phyloP scores from a whole-genome alignment of 2,329 filamentous ascomycete genomes.

The Cercospora janseana region DNA sequence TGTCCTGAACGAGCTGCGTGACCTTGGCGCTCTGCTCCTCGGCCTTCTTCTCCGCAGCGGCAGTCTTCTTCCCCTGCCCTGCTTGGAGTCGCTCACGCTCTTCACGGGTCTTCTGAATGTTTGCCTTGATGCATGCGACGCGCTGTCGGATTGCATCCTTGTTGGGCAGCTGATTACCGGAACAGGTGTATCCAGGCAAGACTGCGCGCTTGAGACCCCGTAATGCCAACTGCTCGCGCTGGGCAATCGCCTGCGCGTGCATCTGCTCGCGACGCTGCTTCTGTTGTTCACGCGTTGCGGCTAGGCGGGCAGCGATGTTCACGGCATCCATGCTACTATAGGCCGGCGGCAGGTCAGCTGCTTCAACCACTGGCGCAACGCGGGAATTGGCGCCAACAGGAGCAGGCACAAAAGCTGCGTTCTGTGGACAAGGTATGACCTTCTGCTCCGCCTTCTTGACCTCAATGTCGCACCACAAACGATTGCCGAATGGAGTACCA shows the following conservation, averaged over 20 bases:
- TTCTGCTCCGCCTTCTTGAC: constrained; percentile 48
- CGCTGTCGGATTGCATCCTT: constrained; percentile 34
- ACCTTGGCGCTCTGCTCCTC: constrained; percentile 31
- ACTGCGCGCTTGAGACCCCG: constrained; percentile 21
- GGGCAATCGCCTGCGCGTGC: constrained; percentile 27
- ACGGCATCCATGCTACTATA: constrained; percentile 21
- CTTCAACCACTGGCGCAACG: no score
- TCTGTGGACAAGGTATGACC: constrained; percentile 1
- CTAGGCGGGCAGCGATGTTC: constrained; percentile 27
- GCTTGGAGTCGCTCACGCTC: constrained; percentile 31
- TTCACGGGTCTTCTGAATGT: constrained; percentile 35
- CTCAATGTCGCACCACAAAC: constrained; percentile 89
- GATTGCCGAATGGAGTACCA: constrained; percentile 83
- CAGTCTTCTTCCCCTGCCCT: constrained; percentile 30
- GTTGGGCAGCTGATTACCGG: constrained; percentile 7
- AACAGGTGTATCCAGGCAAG: constrained; percentile 17
- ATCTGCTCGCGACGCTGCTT: constrained; percentile 40
- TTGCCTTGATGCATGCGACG: constrained; percentile 36
- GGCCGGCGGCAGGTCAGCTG: constrained; percentile 26
- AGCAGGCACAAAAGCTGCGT: no score
- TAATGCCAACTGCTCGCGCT: constrained; percentile 26
- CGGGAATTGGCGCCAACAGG: constrained; percentile 9
- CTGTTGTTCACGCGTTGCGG: constrained; percentile 32
- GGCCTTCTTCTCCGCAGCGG: constrained; percentile 33
- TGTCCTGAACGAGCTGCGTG: constrained; percentile 33